phyloP scores from a whole-genome alignment of 192 early-diverging fungal genomes.

The Coemansia sp. region DNA sequence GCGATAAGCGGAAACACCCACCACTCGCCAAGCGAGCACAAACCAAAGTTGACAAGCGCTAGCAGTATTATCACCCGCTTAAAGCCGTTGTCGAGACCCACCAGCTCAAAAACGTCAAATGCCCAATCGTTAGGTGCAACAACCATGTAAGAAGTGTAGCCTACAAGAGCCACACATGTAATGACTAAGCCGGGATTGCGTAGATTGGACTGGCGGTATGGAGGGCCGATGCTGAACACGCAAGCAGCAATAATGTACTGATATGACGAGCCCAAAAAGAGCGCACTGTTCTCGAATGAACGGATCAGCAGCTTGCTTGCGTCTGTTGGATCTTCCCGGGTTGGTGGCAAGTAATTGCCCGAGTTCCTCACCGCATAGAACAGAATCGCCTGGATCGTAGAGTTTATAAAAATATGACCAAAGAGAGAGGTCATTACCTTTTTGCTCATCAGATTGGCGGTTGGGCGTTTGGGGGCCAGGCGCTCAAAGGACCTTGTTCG shows the following conservation, averaged over 20 bases:
- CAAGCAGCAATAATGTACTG: constrained; percentile 91
- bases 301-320: constrained; percentile 67
- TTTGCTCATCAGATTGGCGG: constrained; percentile 85
- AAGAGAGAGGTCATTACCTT: constrained; percentile 88
- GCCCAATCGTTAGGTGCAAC: constrained; percentile 58
- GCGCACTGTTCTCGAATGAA: constrained; percentile 86
- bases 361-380: constrained; percentile 74
- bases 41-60: constrained; percentile 60
- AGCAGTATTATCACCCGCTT: constrained; percentile 60
- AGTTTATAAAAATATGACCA: constrained; percentile 84
- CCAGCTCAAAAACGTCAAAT: constrained; percentile 67
- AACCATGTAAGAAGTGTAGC: constrained; percentile 62
- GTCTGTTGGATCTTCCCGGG: constrained; percentile 56
- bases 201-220: constrained; percentile 86
- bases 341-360: constrained; percentile 65
- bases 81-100: constrained; percentile 58
- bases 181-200: constrained; percentile 62
- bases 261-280: constrained; percentile 89
- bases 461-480: constrained; percentile 80
- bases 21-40: constrained; percentile 34
- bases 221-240: constrained; percentile 94
- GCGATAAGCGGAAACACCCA: constrained; percentile 48
- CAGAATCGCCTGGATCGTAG: constrained; percentile 72
- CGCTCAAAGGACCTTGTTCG: constrained; percentile 74
- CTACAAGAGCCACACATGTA: constrained; percentile 59